These are phyloP conservation scores for Wilhelminamyces savonicus DNA, from an alignment of 805 yeast species.

Conservation along the genomic window DNA sequence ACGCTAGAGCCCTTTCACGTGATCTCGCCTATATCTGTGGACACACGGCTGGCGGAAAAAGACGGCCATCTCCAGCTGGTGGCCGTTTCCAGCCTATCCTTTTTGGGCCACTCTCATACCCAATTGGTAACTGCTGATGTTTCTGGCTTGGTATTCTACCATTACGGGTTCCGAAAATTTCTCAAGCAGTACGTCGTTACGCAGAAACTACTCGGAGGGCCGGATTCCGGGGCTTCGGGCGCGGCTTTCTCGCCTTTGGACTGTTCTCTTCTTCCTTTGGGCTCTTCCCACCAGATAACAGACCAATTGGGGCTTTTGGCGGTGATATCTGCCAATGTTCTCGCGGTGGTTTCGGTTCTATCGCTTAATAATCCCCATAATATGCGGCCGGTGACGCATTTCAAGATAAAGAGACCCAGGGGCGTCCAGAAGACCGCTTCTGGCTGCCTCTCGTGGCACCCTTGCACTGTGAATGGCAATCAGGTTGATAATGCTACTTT, in stretches of 20 bases:
- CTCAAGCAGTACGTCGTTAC: constrained; percentile 44
- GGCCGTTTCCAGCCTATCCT: constrained; percentile 18
- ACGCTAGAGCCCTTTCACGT: constrained; percentile 3
- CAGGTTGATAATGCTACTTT: constrained; percentile 33
- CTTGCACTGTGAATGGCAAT: constrained; percentile 28
- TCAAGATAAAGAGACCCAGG: constrained; percentile 45
- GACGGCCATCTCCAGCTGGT: constrained; percentile 17
- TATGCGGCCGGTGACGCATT: constrained; percentile 39
- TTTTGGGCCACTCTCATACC: constrained; percentile 21
- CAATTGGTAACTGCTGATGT: constrained; percentile 27
- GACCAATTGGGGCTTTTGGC: constrained; percentile 60
- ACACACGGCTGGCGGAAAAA: constrained; percentile 17
- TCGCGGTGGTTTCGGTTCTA: constrained; percentile 48
- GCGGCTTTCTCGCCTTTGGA: constrained; percentile 4
- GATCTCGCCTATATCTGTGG: constrained; percentile 18
- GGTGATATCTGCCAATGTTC: constrained; percentile 43
- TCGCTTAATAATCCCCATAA: constrained; percentile 33
- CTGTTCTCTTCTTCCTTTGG: constrained; percentile 53
- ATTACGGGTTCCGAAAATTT: constrained; percentile 55
- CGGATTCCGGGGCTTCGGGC: constrained; percentile 13
- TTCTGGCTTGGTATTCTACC: constrained; percentile 48
- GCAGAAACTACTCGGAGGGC: constrained; percentile 46
- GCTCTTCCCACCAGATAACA: constrained; percentile 45
- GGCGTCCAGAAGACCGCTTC: constrained; percentile 17
- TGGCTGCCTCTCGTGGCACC: constrained; percentile 61